Percentiles rank a stretch among this genome's conserved stretches.
These are phyloP conservation scores for Neurospora terricola DNA, from an alignment of 495 filamentous ascomycete species.

Conservation along the genomic window DNA sequence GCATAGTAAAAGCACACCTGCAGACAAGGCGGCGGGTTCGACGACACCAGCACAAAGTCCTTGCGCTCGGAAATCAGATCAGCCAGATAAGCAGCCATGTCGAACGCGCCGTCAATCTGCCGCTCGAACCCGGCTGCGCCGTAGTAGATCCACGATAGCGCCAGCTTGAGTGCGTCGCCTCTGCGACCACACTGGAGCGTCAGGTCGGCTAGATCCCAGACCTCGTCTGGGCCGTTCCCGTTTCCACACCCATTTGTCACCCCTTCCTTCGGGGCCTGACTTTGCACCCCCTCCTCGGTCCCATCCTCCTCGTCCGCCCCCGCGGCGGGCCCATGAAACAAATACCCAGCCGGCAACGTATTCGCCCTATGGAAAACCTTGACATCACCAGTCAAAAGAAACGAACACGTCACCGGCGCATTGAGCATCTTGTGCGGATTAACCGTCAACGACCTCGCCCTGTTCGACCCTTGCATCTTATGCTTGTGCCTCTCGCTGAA, in stretches of 20 bases:
- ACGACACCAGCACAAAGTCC: constrained; percentile 61
- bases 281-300: constrained; percentile 3
- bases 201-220: constrained; percentile 89
- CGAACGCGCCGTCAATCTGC: constrained; percentile 61
- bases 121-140: constrained; percentile 47
- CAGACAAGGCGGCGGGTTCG: constrained; percentile 74
- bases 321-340: constrained; percentile 55
- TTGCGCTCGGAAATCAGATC: constrained; percentile 37
- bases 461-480: constrained; percentile 58
- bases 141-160: constrained; percentile 82
- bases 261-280: background rate
- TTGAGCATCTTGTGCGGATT: constrained; percentile 98
- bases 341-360: constrained; percentile 76
- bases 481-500: constrained; percentile 57
- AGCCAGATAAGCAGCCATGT: constrained; percentile 54
- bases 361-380: constrained; percentile 69
- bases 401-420: constrained; percentile 81
- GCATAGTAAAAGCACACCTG: constrained; percentile 94
- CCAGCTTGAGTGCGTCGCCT: constrained; percentile 79
- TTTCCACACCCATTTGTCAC: background rate
- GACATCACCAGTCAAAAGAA: constrained; percentile 70
- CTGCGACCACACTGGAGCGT: constrained; percentile 86
- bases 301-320: constrained; percentile 1
- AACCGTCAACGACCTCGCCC: constrained; percentile 70
- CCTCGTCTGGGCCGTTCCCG: constrained; percentile 9